phyloP scores from a whole-genome alignment of 78 protist genomes.

The Parvularia atlantis region DNA sequence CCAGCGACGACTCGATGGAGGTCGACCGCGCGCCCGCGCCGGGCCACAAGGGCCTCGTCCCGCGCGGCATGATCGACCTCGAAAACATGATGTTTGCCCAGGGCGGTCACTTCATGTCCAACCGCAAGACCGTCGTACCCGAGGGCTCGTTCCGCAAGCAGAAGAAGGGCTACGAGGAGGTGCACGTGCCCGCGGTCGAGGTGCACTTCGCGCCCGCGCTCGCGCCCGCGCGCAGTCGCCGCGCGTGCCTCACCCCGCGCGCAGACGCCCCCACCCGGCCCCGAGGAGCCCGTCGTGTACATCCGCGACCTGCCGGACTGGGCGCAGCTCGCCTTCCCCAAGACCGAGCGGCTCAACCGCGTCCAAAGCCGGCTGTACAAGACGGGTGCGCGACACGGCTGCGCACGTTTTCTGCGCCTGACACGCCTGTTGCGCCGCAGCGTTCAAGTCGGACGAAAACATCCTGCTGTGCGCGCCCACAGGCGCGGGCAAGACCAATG shows the following conservation, averaged over 20 bases:
- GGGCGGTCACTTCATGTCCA: slow-evolving; percentile 82
- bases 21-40: too few relatives aligned
- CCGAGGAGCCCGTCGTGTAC: slow-evolving; percentile 15
- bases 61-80: slow-evolving; percentile 45
- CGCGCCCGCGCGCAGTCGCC: too few relatives aligned
- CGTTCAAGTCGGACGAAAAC: slow-evolving; percentile 67
- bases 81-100: slow-evolving; percentile 62
- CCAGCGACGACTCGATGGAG: too few relatives aligned
- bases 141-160: slow-evolving; percentile 44
- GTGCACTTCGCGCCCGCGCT: too few relatives aligned
- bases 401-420: too few relatives aligned
- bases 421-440: too few relatives aligned
- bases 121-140: slow-evolving; percentile 56
- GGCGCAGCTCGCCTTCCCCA: slow-evolving; percentile 68
- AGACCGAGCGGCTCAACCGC: slow-evolving; percentile 48
- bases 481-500: slow-evolving; percentile 99
- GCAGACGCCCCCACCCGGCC: slow-evolving; percentile 16
- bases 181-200: slow-evolving; percentile 75
- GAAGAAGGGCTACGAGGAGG: slow-evolving; percentile 75
- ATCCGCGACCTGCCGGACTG: slow-evolving; percentile 67
- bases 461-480: slow-evolving; percentile 99
- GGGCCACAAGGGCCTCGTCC: too few relatives aligned
- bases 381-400: too few relatives aligned
- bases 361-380: slow-evolving; percentile 69
- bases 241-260: too few relatives aligned